phyloP scores from a whole-genome alignment of 78 protist species.

The Dictyostelium intermedium region DNA sequence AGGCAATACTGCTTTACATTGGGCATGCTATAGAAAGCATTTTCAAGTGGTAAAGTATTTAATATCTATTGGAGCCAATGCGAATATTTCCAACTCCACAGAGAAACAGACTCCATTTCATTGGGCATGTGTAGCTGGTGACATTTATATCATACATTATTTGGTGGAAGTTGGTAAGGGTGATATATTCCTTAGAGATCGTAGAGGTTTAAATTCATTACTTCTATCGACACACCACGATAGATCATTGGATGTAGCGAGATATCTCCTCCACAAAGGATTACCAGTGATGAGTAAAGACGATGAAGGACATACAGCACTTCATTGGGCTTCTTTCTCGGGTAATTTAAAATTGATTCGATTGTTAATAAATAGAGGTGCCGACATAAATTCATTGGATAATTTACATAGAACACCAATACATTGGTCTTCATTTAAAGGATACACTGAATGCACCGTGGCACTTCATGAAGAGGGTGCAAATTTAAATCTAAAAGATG shows the following conservation, averaged over 20 bases:
- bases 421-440: constrained; percentile 54
- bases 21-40: constrained; percentile 70
- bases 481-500: constrained; percentile 7
- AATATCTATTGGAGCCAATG: constrained; percentile 59
- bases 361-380: constrained; percentile 25
- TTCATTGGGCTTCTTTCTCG: constrained; percentile 84
- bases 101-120: constrained; percentile 67
- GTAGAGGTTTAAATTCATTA: constrained; percentile 54
- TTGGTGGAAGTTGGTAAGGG: constrained; percentile 9
- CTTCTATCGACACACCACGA: constrained; percentile 13
- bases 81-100: neutral
- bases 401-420: constrained; percentile 39
- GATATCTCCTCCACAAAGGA: constrained; percentile 46
- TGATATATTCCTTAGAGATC: constrained; percentile 40
- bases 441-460: constrained; percentile 9
- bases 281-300: constrained; percentile 66
- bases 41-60: constrained; percentile 66
- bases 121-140: constrained; percentile 80
- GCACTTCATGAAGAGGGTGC: constrained; percentile 60
- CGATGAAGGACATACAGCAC: constrained; percentile 83
- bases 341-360: constrained; percentile 40
- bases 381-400: constrained; percentile 7
- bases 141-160: constrained; percentile 27
- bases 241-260: constrained; percentile 5
- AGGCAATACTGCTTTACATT: constrained; percentile 81